Evolutionary conservation across 176 grass and related monocot species (phyloP), one percentile per base, ranked within the genome.

Genomic region (Lolium multiflorum): DNA sequence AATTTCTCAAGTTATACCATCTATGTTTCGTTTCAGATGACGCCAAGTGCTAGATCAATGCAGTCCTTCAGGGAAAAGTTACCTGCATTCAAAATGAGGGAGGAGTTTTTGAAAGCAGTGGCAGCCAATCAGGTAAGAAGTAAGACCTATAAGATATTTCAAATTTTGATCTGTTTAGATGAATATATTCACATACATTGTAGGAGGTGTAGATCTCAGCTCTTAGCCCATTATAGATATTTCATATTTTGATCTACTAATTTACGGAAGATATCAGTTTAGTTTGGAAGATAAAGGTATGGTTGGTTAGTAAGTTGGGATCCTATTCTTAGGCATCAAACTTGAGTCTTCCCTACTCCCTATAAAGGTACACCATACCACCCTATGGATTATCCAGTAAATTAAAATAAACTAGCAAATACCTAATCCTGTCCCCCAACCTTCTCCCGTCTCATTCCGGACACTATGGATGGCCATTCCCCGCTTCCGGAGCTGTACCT

Each of bases 31-130:
- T 89, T 90, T 73, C 87, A 98, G 96, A 77, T 71, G 83, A 84
- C 24, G 9, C 82, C 87, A 84, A 92, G 84, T 88, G 93, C 88
- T 70, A 89, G 78, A 89, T 86, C 75, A 76, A 92, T 98, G 93
- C 90, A 88, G 65, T 92, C 91, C 87, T 98, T 98, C 60, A 95
- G 93, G 84, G 88, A 94, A 88, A 96, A 94, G 76, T 71, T 96
- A 78, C 96, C 96, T 57, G 92, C 93, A 76, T 92, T 91, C 79
- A 96, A 88, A 88, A 78, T 90, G 76, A 91, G 93, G 84, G 90
- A 94, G 81, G 86, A 84, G 50, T 94, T 98, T 91, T 81, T 98
- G 79, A 92, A 92, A 88, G 90, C 90, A 88, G 84, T 96, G 46
- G 86, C 76, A 74, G 69, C 87, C 24, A 98, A 92, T 88, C 96